phyloP scores from a whole-genome alignment of 1,139 yeast species.

The Sugiyamaella japonica region DNA sequence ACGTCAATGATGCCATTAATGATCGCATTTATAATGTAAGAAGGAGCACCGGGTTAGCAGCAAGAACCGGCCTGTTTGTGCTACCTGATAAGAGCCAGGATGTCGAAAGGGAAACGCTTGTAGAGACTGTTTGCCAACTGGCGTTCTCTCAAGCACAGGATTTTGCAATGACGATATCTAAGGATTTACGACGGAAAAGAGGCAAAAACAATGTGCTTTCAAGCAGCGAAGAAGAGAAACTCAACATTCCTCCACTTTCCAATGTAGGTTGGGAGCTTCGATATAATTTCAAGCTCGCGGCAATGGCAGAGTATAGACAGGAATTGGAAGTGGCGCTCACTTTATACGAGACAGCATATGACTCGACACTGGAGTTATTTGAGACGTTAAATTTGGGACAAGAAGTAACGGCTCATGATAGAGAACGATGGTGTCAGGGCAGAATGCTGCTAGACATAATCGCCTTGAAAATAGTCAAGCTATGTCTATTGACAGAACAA shows the following conservation, averaged over 20 bases:
- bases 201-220: slow-evolving; percentile 25
- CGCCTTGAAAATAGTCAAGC: slow-evolving; percentile 63
- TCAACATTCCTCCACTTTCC: slow-evolving; percentile 32
- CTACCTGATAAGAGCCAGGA: slow-evolving; percentile 43
- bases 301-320: slow-evolving; percentile 49
- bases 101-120: slow-evolving; percentile 44
- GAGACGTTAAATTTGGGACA: slow-evolving; percentile 30
- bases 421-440: slow-evolving; percentile 45
- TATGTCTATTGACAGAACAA: slow-evolving; percentile 61
- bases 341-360: slow-evolving; percentile 52
- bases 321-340: slow-evolving; percentile 50
- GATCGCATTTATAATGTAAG: slow-evolving; percentile 46
- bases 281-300: slow-evolving; percentile 51
- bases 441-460: slow-evolving; percentile 57
- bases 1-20: slow-evolving; percentile 39
- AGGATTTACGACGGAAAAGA: slow-evolving; percentile 41
- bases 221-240: slow-evolving; percentile 4
- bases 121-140: slow-evolving; percentile 43
- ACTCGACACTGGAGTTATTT: slow-evolving; percentile 46
- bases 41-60: slow-evolving; percentile 45
- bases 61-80: slow-evolving; percentile 47
- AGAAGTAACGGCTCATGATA: slow-evolving; percentile 2
- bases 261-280: slow-evolving; percentile 50
- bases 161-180: slow-evolving; percentile 45
- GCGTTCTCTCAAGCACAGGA: slow-evolving; percentile 46